These are phyloP conservation scores for Phtheirospermum japonicum DNA, from an alignment of 257 asterid species.

Conservation along the genomic window DNA sequence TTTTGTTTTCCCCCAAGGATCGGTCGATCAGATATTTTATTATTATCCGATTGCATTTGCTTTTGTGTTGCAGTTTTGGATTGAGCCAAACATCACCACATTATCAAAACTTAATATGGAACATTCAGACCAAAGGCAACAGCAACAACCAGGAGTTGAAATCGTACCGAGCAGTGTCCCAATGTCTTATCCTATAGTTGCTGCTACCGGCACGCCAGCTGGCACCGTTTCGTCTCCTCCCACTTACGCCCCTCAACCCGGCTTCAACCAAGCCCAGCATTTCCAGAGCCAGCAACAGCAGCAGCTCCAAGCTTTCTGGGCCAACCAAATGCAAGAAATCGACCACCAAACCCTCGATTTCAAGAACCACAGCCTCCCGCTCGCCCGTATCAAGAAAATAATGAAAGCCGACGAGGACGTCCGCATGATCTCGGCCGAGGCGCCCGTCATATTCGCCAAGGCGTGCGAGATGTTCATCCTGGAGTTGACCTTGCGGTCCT, in stretches of 20 bases:
- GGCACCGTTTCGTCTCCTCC: not conserved
- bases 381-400: constrained; percentile 63
- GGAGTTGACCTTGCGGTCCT: constrained; percentile 60
- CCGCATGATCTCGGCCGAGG: constrained; percentile 66
- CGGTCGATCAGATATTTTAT: too few species aligned
- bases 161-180: not conserved
- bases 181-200: too few species aligned
- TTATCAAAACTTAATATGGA: too few species aligned
- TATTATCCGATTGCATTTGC: too few species aligned
- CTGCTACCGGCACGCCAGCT: not conserved
- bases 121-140: not conserved
- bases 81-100: too few species aligned
- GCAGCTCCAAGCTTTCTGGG: not conserved
- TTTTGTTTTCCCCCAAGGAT: too few species aligned
- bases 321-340: not conserved
- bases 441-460: constrained; percentile 60
- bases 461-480: constrained; percentile 71
- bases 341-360: constrained; percentile 37
- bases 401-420: constrained; percentile 76
- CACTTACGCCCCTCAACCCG: too few species aligned
- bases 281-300: not conserved
- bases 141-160: not conserved
- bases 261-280: not conserved
- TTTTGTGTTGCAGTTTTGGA: too few species aligned
- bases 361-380: constrained; percentile 68